phyloP scores from a whole-genome alignment of 345 rosid genomes.

The Hevea brasiliensis region DNA sequence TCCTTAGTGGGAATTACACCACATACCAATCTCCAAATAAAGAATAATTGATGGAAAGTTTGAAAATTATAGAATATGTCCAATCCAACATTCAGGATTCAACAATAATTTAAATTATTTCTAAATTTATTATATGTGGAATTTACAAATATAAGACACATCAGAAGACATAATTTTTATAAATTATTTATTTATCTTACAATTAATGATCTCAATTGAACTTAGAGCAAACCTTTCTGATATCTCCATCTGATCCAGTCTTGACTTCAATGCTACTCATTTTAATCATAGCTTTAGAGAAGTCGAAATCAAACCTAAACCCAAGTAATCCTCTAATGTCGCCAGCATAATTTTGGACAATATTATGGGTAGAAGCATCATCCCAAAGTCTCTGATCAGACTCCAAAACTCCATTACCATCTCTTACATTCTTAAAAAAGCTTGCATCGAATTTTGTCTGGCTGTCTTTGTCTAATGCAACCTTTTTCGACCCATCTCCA shows the following conservation, averaged over 20 bases:
- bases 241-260: slow-evolving; percentile 58
- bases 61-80: too few relatives aligned
- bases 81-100: too few relatives aligned
- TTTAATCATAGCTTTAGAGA: slow-evolving; percentile 65
- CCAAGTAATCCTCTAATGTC: slow-evolving; percentile 57
- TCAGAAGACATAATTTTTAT: too few relatives aligned
- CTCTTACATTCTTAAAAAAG: slow-evolving; percentile 60
- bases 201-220: slow-evolving; percentile 42
- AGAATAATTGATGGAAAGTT: too few relatives aligned
- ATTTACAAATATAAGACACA: too few relatives aligned
- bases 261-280: slow-evolving; percentile 77
- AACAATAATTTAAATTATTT: too few relatives aligned
- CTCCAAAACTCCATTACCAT: slow-evolving; percentile 65
- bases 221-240: slow-evolving; percentile 65
- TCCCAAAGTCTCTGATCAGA: slow-evolving; percentile 77
- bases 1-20: too few relatives aligned
- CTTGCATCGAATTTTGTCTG: slow-evolving; percentile 50
- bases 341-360: slow-evolving; percentile 57
- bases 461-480: slow-evolving; percentile 58
- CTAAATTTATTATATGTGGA: too few relatives aligned
- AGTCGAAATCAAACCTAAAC: slow-evolving; percentile 56
- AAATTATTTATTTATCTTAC: too few relatives aligned
- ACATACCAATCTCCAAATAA: too few relatives aligned
- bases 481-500: slow-evolving; percentile 56
- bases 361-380: slow-evolving; percentile 42